Evolutionary conservation across 2,329 filamentous ascomycete species (phyloP), one percentile per base, ranked within the genome.

Genomic region (Penicillium decumbens): DNA sequence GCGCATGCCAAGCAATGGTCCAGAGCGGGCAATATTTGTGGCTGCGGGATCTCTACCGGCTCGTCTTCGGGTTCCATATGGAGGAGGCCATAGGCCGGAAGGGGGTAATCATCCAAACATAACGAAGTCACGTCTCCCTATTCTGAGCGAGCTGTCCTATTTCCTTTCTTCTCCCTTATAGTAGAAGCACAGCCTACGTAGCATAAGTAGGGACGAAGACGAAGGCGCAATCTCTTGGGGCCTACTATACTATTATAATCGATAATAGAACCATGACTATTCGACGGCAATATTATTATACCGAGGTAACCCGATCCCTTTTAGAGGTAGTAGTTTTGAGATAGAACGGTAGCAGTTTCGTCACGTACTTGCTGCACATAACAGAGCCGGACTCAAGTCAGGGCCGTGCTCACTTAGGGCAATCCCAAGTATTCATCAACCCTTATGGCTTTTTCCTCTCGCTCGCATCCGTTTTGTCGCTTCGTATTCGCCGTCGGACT

Each of bases 51-150:
- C 75, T 96, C 12, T 96, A 88, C 72, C 80, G 82, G 45, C 77
- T 92, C 35, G 89, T 95, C 2, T 95, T 95, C 67, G 87, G 89
- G 3, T 92, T 92, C 63, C 81, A 85, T 41, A 72, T 89, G 13
- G 89, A 95, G 47, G 90, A 95, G 61, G 85, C 82, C 1, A 82
- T 86, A 41, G 74, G 77, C 46, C 77, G 85, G 56, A 86, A 87
- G 62, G 81, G 78, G 49, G 75, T 84, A 10, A 59, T 57, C n/a
- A 65, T 72, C 53, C 67, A 71, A 54, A 64, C 63, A 27, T 71
- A 59, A 49, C 3, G 28, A 13, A 8, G 15, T 37, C 33, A 23
- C 20, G 3, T 20, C 8, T 37, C 33, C n/a, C 18, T 20, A 3
- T 5, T 15, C 18, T 35, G 32, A 5, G 4, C 15, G 33, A 10